Evolutionary conservation across 225 moss, liverwort and hornwort genomes (phyloP), one percentile per base, ranked within the genome.

Genomic region (Thuidium tamariscinum): DNA sequence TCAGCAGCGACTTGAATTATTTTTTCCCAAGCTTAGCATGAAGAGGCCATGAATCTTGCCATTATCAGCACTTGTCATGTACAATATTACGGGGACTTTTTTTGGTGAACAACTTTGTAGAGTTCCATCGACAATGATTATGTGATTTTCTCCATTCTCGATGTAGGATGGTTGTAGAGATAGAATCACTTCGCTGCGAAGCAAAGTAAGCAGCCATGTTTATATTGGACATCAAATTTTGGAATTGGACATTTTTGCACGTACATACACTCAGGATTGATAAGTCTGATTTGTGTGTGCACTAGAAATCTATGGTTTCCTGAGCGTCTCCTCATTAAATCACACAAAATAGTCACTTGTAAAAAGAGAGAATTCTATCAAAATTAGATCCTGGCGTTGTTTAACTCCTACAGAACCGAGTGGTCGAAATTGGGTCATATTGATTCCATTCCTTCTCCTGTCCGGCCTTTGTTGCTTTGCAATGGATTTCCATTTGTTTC

Each of bases 161-260:
- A 84, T 81, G 78, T 37, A 52, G 73, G 73, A 83, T 80, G 85
- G 89, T 70, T 87, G 89, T 90, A 89, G 86, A 84, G 77, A 84
- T 68, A 82, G 74, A 68, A 18, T 87, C 82, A 63, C 82, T 74
- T 83, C 37, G 87, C 89, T 90, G 92, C 87, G 79, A 87, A 59
- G 79, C 87, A 87, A 80, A 90, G 66, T 6, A 44, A 77, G 87
- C 86, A 90, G 87, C 78, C 81, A 66, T 92, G 92, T 92, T 89
- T 77, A 92, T 92, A 92, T 70, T 77, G 59, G 75, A 86, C 55
- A 77, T 64, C 83, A 65, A 80, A 86, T 86, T 83, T 80, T 73
- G 85, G 55, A 74, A 83, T 82, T 85, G 69, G 48, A 86, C 83
- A 89, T 67, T 85, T 87, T 86, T 82, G 60, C 82, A 67, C 80